Base-by-base conservation (phyloP, 1,284 basidiomycete genomes). In the Ceratobasidium sp. region DNA sequence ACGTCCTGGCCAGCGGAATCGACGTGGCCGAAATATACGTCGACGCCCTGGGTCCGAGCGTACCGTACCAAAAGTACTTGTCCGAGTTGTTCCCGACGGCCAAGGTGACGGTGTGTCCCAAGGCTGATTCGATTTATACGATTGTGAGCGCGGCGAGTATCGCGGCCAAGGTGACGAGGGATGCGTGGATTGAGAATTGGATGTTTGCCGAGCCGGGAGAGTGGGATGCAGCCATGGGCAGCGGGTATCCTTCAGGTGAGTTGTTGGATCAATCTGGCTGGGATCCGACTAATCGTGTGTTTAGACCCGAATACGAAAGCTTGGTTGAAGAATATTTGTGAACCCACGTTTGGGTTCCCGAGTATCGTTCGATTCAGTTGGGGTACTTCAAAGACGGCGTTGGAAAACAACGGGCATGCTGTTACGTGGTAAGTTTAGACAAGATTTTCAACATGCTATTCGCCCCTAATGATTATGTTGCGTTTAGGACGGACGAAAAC, bases 121-220 rank as follows among this genome's bases (percentile, higher is more conserved):
- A 99, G 80, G 96, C 96, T 15, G 96, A 99, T 78, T 91, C 91
- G 20, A 89, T 94, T 73, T 99, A 89, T 84, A 97, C 96, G 75
- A 95, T 99, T 72, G 97, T 99, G 68, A 92, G 94, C 22, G 96
- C 96, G 5, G 97, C 96, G 1, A 95, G 92, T 77, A 94, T 99
- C 34, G 93, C 95, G 3, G 96, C 96, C 3, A 99, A 99, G 79
- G 95, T 96, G 27, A 99, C 96, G 0, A 83, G 96, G 72, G 96
- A 99, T 76, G 86, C 90, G 3, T 95, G 94, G 79, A 83, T 99
- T 22, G 90, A 96, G 65, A 83, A 84, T 10, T 99, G 96, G 96
- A 74, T 82, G 29, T 92, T 87, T 73, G 88, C 91, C 76, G 91
- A 92, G 77, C 77, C 78, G 32, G 75, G 76, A 15, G 77, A 75